A percentile compares a stretch with the other conserved stretches of the same genome.
phyloP scores from a whole-genome alignment of 371 early-diverging fungal species.

The Mucor mucedo region DNA sequence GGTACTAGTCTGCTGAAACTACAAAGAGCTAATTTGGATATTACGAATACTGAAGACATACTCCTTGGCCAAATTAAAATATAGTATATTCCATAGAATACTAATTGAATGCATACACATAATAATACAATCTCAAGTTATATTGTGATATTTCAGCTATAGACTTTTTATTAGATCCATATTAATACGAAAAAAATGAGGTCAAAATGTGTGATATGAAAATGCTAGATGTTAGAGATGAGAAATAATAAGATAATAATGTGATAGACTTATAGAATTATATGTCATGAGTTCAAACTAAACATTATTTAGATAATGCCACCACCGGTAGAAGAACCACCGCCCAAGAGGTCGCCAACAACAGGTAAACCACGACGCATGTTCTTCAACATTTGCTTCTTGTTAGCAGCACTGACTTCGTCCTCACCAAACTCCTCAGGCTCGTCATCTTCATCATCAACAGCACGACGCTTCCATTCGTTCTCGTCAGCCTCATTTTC shows the following conservation, averaged over 20 bases:
- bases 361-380: not conserved
- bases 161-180: not conserved
- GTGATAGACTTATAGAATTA: not conserved
- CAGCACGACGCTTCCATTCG: not conserved
- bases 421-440: constrained; percentile 2
- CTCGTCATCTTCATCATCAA: not conserved
- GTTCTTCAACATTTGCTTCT: not conserved
- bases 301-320: not conserved
- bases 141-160: not conserved
- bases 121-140: not conserved
- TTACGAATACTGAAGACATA: too few relatives aligned
- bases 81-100: too few relatives aligned
- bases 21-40: too few relatives aligned
- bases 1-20: too few relatives aligned
- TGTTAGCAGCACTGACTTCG: not conserved
- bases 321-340: not conserved
- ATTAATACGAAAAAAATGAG: not conserved
- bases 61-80: too few relatives aligned
- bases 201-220: not conserved
- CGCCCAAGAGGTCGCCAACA: not conserved
- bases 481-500: not conserved
- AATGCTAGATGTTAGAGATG: not conserved
- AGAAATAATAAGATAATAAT: not conserved
- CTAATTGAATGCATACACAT: too few relatives aligned
- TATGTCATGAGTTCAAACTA: not conserved